Evolutionary conservation across 1,284 basidiomycete species (phyloP).

Genomic region (Ustilago loliicola): DNA sequence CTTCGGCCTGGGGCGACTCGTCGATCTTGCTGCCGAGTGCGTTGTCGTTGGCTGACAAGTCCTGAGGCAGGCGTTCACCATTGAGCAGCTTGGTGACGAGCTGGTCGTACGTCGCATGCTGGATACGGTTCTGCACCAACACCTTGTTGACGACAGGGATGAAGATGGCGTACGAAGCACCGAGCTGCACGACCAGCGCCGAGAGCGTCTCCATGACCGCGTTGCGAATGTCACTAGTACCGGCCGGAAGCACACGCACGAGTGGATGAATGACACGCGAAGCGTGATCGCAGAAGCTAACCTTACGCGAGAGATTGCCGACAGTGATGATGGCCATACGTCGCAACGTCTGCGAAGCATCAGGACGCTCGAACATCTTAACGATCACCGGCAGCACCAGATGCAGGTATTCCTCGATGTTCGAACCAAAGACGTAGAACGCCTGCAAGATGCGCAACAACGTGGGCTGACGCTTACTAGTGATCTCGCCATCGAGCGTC

Average conservation of each 20-base stretch:
- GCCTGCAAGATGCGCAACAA: conserved; percentile 93
- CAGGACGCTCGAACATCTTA: conserved; percentile 87
- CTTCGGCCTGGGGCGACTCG: conserved; percentile 72
- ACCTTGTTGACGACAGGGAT: conserved; percentile 96
- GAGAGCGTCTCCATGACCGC: conserved; percentile 95
- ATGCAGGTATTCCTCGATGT: conserved; percentile 97
- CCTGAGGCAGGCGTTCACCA: conserved; percentile 87
- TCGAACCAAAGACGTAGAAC: conserved; percentile 93
- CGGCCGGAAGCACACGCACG: conserved; percentile 85
- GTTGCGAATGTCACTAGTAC: conserved; percentile 82
- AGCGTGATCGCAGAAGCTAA: conserved; percentile 99
- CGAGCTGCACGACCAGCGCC: conserved; percentile 90
- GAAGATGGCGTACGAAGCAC: conserved; percentile 96
- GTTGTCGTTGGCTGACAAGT: conserved; percentile 68
- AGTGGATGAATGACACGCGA: conserved; percentile 97
- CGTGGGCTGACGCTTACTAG: conserved; percentile 74
- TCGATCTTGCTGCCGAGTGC: conserved; percentile 64
- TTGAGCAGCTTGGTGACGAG: conserved; percentile 90
- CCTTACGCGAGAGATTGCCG: conserved; percentile 88
- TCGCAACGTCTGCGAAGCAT: conserved; percentile 81
- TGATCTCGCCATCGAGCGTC: conserved; percentile 75
- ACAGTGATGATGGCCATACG: conserved; percentile 92
- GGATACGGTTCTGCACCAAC: conserved; percentile 82
- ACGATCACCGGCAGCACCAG: conserved; percentile 96
- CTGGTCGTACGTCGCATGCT: conserved; percentile 88